Percentiles rank a stretch among this genome's conserved stretches.
phyloP scores from a whole-genome alignment of 2,329 filamentous ascomycete species.

The Arthrobotrys conoides region DNA sequence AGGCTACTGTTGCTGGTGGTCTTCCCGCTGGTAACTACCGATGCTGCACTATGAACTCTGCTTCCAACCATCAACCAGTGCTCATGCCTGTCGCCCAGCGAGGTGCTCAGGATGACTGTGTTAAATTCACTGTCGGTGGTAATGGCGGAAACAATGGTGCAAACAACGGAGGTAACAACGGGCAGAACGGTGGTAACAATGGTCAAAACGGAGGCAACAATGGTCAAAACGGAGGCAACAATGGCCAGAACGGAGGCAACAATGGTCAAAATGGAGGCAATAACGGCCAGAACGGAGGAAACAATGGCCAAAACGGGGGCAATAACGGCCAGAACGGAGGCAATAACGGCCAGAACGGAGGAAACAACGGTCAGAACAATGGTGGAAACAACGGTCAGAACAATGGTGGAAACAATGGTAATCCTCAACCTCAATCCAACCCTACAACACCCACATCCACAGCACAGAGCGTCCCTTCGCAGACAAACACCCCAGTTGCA shows the following conservation, averaged over 20 bases:
- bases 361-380: constrained; percentile 31
- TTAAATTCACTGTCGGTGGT: constrained; percentile 69
- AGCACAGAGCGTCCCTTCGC: constrained; percentile 16
- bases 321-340: constrained; percentile 24
- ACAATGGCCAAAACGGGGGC: constrained; percentile 18
- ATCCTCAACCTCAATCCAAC: constrained; percentile 27
- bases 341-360: constrained; percentile 25
- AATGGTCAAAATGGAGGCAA: constrained; percentile 28
- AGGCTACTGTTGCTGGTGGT: constrained; percentile 69
- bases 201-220: constrained; percentile 23
- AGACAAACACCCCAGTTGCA: constrained; percentile 12
- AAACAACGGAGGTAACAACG: constrained; percentile 36
- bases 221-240: constrained; percentile 17
- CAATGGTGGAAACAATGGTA: constrained; percentile 39
- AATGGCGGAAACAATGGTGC: constrained; percentile 17
- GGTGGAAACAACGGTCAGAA: constrained; percentile 18
- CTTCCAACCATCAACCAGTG: constrained; percentile 73
- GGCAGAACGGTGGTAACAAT: constrained; percentile 30
- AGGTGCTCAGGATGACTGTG: constrained; percentile 72
- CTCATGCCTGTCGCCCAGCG: constrained; percentile 73
- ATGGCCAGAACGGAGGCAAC: constrained; percentile 1
- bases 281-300: constrained; percentile 23
- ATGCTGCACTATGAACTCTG: constrained; percentile 71
- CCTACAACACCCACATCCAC: constrained; percentile 39
- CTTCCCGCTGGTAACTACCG: constrained; percentile 70